Base-by-base conservation (phyloP, 768 basidiomycete genomes). In the Russula lepida region DNA sequence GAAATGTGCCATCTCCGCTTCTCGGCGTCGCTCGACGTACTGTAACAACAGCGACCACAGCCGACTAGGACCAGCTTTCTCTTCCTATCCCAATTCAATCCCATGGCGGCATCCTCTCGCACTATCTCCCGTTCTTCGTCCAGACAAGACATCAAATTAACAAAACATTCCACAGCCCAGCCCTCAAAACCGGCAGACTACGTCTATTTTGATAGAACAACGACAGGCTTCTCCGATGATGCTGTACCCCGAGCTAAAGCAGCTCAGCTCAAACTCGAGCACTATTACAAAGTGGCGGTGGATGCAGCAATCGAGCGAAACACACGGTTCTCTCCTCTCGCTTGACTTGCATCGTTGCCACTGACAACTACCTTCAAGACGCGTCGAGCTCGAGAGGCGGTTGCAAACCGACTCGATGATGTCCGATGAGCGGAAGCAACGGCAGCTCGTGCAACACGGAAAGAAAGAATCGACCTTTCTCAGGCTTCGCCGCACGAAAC, bases 261-360 rank as follows among this genome's bases (percentile, higher is more conserved):
- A 43, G 95, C 95, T 2, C 94, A 97, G 73, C 78, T 98, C 75
- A 97, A 95, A 74, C 81, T 98, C 55, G 97, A 98, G 75, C 87
- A 95, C 71, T 97, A 86, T 71, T 99, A 98, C 76, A 97, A 98
- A 73, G 86, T 97, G 43, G 92, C 92, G 1, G 97, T 99, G 44
- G 94, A 98, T 71, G 83, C 89, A 48, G 95, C 95, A 13, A 91
- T 99, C 49, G 94, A 95, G 70, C 79, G 97, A 55, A 98, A 98
- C 71, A 82, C 85, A 56, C 83, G 95, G 94, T 94, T 23, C 46
- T 39, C 17, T 44, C 17, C 25, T 43, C 9, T 48, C 8, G 23
- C 35, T 47, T 32, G 13, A 8, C 33, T 7, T 41, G 7, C 48
- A 39, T 44, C 55, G 27, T 54, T 25, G 32, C n/a, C 32, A 25